phyloP scores from a whole-genome alignment of 768 basidiomycete genomes.

The Podaxis sp. region DNA sequence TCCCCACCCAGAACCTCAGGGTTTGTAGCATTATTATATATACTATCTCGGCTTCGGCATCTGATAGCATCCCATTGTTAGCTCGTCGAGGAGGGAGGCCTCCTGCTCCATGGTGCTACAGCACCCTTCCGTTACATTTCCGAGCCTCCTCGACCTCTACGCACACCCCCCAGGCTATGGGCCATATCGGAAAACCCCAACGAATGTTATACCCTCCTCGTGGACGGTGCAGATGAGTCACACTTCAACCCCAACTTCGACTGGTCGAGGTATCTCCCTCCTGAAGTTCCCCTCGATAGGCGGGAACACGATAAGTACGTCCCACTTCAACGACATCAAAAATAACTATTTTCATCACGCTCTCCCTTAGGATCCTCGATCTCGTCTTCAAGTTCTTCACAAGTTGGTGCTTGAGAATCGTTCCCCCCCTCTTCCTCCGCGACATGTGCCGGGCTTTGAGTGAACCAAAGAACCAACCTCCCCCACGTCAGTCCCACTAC shows the following conservation, averaged over 20 bases:
- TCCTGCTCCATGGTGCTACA: constrained; percentile 40
- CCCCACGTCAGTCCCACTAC: constrained; percentile 56
- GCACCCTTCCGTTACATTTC: constrained; percentile 22
- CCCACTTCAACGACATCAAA: neutral
- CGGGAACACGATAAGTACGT: constrained; percentile 44
- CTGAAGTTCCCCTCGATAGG: constrained; percentile 40
- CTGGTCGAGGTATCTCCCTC: constrained; percentile 49
- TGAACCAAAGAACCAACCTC: constrained; percentile 33
- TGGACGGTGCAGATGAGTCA: constrained; percentile 37
- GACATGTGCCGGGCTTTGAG: constrained; percentile 46
- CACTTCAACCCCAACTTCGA: constrained; percentile 47
- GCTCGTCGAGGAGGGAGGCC: constrained; percentile 40
- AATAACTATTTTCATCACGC: neutral
- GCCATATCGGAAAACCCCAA: constrained; percentile 36
- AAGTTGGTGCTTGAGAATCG: constrained; percentile 49
- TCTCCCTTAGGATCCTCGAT: constrained; percentile 38
- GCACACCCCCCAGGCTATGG: constrained; percentile 34
- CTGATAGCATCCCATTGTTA: neutral
- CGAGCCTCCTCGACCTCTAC: neutral
- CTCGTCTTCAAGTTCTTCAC: constrained; percentile 49
- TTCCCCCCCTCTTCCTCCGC: constrained; percentile 47
- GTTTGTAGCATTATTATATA: constrained; percentile 23
- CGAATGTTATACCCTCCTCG: constrained; percentile 39
- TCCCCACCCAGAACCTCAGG: constrained; percentile 39
- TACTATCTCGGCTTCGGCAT: neutral